A percentile compares a stretch with the other conserved stretches of the same genome.
Evolutionary conservation across 768 basidiomycete species (phyloP).

Genomic region (Naganishia friedmannii): DNA sequence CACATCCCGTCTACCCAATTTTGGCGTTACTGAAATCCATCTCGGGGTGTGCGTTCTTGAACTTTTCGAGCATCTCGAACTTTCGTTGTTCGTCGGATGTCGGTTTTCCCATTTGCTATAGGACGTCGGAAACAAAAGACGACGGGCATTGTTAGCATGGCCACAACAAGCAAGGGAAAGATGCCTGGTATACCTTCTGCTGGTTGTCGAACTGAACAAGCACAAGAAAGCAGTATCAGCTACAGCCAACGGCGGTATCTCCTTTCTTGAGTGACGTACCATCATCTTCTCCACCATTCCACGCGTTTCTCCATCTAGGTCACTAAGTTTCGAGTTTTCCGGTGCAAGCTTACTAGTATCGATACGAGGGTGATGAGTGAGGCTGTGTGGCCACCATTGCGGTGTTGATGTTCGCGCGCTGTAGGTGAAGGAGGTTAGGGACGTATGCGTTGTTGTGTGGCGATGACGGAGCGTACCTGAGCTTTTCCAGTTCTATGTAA

Average conservation of each 20-base stretch:
- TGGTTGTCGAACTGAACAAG: conserved; percentile 53
- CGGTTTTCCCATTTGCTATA: conserved; percentile 88
- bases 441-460: conserved; percentile 53
- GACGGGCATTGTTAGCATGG: neutral
- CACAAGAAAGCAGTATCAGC: neutral
- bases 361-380: conserved; percentile 93
- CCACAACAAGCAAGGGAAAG: conserved; percentile 7
- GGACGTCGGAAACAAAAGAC: too few relatives aligned
- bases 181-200: conserved; percentile 49
- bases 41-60: conserved; percentile 23
- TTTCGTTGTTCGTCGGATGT: conserved; percentile 93
- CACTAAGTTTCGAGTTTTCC: conserved; percentile 89
- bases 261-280: conserved; percentile 60
- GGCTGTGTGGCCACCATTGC: conserved; percentile 96
- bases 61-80: conserved; percentile 63
- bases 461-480: conserved; percentile 38
- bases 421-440: conserved; percentile 63
- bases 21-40: conserved; percentile 30
- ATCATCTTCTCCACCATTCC: conserved; percentile 99
- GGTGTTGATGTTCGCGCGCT: conserved; percentile 60
- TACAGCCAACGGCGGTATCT: neutral
- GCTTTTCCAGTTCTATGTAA: conserved; percentile 49
- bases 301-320: conserved; percentile 93
- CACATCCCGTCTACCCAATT: conserved; percentile 48
- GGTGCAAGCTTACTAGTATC: conserved; percentile 94